A percentile compares a stretch with the other conserved stretches of the same genome.
These are phyloP conservation scores for Letharia columbiana DNA, from an alignment of 495 filamentous ascomycete genomes.

Conservation along the genomic window DNA sequence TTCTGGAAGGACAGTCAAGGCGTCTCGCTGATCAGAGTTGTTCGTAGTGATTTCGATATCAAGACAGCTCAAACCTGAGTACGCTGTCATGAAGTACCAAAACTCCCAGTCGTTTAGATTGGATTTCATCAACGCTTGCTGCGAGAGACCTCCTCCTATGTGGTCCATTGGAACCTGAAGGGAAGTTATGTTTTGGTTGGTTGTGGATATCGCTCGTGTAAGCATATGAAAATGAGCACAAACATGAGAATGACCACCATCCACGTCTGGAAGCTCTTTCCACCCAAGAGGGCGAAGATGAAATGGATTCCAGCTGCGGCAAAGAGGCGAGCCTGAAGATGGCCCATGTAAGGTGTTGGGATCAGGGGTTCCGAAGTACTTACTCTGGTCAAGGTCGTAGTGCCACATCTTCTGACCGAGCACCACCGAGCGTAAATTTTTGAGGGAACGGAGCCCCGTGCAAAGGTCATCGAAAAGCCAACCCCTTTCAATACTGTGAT, in stretches of 20 bases:
- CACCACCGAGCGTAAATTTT: background rate
- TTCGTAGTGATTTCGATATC: no score
- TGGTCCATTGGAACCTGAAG: background rate
- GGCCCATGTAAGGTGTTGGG: background rate
- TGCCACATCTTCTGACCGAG: background rate
- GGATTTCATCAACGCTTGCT: background rate
- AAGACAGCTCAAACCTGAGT: background rate
- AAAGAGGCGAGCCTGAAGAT: background rate
- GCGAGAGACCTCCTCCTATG: background rate
- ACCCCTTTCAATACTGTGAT: background rate
- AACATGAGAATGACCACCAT: background rate
- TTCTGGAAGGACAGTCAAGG: background rate
- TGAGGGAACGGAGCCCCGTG: background rate
- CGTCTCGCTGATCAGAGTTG: background rate
- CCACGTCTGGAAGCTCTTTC: background rate
- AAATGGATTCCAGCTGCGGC: constrained; percentile 14
- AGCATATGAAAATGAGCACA: background rate
- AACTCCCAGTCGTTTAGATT: no score
- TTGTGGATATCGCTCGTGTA: background rate
- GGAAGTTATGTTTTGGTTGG: background rate
- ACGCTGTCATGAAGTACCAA: background rate
- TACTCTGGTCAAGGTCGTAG: background rate
- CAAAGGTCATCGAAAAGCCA: background rate
- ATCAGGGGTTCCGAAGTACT: background rate
- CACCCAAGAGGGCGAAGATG: background rate